A percentile compares a stretch with the other conserved stretches of the same genome.
phyloP scores from a whole-genome alignment of 305 asterid species.

The Coffea humblotiana region DNA sequence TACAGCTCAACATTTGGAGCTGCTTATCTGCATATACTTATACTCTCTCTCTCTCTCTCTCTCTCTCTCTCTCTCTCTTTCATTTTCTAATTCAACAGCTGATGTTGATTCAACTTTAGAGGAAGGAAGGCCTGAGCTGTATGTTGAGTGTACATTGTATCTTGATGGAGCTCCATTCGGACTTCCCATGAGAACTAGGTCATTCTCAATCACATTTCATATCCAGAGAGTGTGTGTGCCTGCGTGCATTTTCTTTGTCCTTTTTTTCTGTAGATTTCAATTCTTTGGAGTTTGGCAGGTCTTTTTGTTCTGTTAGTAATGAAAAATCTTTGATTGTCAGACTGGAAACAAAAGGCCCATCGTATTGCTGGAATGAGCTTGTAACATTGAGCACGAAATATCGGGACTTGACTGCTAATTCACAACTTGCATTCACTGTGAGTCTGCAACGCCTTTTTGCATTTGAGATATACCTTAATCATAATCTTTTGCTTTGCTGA shows the following conservation, averaged over 20 bases:
- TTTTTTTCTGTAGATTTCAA: not conserved
- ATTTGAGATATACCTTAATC: no score
- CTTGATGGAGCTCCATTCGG: constrained; percentile 98
- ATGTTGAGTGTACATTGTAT: constrained; percentile 74
- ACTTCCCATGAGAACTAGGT: constrained; percentile 97
- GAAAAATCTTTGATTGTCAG: constrained; percentile 31
- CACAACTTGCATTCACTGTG: constrained; percentile 84
- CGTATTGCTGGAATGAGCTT: constrained; percentile 89
- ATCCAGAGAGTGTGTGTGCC: not conserved
- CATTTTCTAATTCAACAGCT: constrained; percentile 31
- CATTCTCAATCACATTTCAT: constrained; percentile 1
- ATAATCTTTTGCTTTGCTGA: no score
- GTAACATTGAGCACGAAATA: constrained; percentile 92
- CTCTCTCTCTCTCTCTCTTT: no score
- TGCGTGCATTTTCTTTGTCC: not conserved
- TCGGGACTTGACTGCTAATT: constrained; percentile 87
- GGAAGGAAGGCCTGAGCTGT: constrained; percentile 75
- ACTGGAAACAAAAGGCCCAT: constrained; percentile 75
- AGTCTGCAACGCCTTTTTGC: constrained; percentile 17
- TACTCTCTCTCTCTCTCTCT: no score
- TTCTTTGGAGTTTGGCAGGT: not conserved
- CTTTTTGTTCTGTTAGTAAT: not conserved
- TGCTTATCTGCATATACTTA: no score
- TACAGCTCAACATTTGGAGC: not conserved
- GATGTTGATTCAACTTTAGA: constrained; percentile 54